These are phyloP conservation scores for Leccinellum rugosiceps DNA, from an alignment of 768 basidiomycete genomes.

Conservation along the genomic window DNA sequence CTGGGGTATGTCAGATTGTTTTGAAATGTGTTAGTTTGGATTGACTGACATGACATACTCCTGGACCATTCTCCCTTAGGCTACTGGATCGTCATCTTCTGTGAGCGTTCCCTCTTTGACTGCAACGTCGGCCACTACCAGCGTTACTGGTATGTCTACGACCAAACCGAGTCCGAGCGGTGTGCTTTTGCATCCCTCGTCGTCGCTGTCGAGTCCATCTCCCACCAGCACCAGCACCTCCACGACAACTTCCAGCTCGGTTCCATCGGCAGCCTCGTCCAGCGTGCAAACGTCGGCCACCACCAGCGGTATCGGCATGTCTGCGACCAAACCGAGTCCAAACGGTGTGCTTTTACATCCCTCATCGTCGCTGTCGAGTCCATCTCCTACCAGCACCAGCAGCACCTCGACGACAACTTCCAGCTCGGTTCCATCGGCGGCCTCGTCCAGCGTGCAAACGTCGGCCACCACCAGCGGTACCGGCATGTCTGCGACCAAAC, in stretches of 20 bases:
- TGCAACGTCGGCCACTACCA: background rate
- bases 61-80: background rate
- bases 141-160: background rate
- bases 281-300: no score
- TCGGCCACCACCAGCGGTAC: background rate
- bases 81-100: background rate
- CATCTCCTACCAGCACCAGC: background rate
- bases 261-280: no score
- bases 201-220: background rate
- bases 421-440: background rate
- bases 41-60: background rate
- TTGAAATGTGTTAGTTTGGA: background rate
- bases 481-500: background rate
- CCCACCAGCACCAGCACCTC: background rate
- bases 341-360: constrained; percentile 1
- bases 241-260: background rate
- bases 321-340: background rate
- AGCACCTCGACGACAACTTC: background rate
- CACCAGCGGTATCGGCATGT: background rate
- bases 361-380: background rate
- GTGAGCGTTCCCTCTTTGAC: background rate
- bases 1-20: background rate
- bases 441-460: no score
- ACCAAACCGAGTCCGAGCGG: background rate
- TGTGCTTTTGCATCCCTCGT: background rate